Percentiles rank a stretch among this genome's conserved stretches.
phyloP scores from a whole-genome alignment of 2,329 filamentous ascomycete species.

The Catunica adiposa region DNA sequence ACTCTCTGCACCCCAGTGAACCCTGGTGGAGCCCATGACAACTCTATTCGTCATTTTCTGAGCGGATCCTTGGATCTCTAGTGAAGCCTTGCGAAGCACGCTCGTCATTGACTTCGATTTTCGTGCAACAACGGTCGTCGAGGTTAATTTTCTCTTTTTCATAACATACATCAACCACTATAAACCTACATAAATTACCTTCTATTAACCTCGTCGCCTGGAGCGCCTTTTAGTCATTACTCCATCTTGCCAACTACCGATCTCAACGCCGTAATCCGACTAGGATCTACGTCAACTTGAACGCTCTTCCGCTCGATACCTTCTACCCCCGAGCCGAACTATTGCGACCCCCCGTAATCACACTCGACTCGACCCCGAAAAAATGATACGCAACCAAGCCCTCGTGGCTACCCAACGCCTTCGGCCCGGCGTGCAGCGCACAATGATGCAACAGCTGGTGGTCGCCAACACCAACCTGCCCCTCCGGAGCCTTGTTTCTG shows the following conservation, averaged over 20 bases:
- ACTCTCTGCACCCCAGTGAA: background rate
- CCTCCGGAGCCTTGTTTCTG: slow-evolving; percentile 5
- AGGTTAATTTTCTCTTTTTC: background rate
- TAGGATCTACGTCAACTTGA: background rate
- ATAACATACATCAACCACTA: no score
- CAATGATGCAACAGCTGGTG: slow-evolving; percentile 12
- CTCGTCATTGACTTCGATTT: background rate
- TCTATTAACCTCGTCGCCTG: background rate
- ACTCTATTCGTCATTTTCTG: slow-evolving; percentile 4
- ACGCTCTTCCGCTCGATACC: background rate
- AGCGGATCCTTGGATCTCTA: background rate
- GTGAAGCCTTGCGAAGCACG: slow-evolving; percentile 2
- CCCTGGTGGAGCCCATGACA: background rate
- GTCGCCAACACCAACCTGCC: slow-evolving; percentile 8
- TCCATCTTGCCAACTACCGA: background rate
- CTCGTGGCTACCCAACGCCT: slow-evolving; percentile 12
- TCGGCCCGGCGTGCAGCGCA: slow-evolving; percentile 9
- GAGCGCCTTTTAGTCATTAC: background rate
- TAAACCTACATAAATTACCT: no score
- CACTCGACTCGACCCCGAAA: background rate
- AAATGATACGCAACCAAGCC: slow-evolving; percentile 13
- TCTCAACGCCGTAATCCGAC: background rate
- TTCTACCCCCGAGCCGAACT: background rate
- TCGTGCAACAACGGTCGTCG: background rate
- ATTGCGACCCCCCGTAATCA: background rate